Evolutionary conservation across 2,329 filamentous ascomycete species (phyloP).

Genomic region (Trichoderma polysporum): DNA sequence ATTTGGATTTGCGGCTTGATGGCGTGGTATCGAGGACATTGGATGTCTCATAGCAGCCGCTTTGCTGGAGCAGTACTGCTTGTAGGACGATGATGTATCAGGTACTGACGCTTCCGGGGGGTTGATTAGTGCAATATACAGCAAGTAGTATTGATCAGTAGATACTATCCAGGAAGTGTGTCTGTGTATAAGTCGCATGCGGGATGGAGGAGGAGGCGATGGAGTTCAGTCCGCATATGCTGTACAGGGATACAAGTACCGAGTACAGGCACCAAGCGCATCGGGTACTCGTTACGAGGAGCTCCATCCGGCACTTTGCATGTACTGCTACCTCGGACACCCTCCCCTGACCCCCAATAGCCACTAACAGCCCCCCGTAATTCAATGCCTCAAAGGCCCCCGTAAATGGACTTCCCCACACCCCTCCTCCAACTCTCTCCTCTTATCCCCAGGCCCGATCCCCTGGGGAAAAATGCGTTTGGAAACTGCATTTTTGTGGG

Average conservation of each 20-base stretch:
- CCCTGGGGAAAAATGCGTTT: neutral
- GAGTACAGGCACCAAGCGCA: neutral
- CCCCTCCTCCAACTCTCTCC: neutral
- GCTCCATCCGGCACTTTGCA: neutral
- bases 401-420: neutral
- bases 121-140: neutral
- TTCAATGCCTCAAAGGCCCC: neutral
- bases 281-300: no score
- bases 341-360: conserved; percentile 9
- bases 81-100: neutral
- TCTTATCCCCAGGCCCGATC: neutral
- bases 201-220: neutral
- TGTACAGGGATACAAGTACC: neutral
- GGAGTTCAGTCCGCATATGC: neutral
- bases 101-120: conserved; percentile 12
- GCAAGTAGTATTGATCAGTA: neutral
- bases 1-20: neutral
- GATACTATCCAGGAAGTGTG: neutral
- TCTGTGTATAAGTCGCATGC: conserved; percentile 3
- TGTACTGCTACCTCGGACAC: neutral
- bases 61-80: neutral
- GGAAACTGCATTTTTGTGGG: neutral
- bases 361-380: neutral
- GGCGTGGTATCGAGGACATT: conserved; percentile 1
- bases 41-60: neutral